Percentiles rank a stretch among this genome's conserved stretches.
Conservation (phyloP, 495 filamentous ascomycete genomes). For the Cercophora samala region DNA sequence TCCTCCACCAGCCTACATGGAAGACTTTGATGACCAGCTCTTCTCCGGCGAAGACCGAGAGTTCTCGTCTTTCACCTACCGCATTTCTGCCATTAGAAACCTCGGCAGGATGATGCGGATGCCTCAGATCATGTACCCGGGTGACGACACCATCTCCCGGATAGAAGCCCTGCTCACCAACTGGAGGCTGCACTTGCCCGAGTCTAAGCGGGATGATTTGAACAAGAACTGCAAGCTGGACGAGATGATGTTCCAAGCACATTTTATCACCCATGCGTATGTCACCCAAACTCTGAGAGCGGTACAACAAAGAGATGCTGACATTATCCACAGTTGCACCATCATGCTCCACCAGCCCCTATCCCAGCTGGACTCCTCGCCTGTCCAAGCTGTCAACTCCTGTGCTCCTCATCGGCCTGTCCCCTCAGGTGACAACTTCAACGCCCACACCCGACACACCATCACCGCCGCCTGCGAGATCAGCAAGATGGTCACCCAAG, state of each 20-base stretch:
- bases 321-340: slow-evolving; percentile 37
- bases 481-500: slow-evolving; percentile 72
- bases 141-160: slow-evolving; percentile 46
- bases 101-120: slow-evolving; percentile 69
- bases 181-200: slow-evolving; percentile 78
- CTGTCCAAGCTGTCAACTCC: slow-evolving; percentile 52
- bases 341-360: slow-evolving; percentile 74
- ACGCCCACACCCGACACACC: slow-evolving; percentile 76
- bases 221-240: slow-evolving; percentile 67
- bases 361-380: slow-evolving; percentile 56
- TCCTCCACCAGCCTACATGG: slow-evolving; percentile 56
- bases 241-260: slow-evolving; percentile 89
- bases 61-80: slow-evolving; percentile 79
- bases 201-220: slow-evolving; percentile 68
- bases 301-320: neutral
- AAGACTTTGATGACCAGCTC: slow-evolving; percentile 68
- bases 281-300: slow-evolving; percentile 17
- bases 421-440: slow-evolving; percentile 54
- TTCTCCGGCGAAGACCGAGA: slow-evolving; percentile 58
- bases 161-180: slow-evolving; percentile 75
- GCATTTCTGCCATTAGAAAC: slow-evolving; percentile 69
- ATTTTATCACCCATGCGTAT: slow-evolving; percentile 72
- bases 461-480: slow-evolving; percentile 74
- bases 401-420: slow-evolving; percentile 56
- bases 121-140: slow-evolving; percentile 42